A percentile compares a stretch with the other conserved stretches of the same genome.
Conservation (phyloP, 495 filamentous ascomycete genomes). For the Penicillium psychrofluorescens region DNA sequence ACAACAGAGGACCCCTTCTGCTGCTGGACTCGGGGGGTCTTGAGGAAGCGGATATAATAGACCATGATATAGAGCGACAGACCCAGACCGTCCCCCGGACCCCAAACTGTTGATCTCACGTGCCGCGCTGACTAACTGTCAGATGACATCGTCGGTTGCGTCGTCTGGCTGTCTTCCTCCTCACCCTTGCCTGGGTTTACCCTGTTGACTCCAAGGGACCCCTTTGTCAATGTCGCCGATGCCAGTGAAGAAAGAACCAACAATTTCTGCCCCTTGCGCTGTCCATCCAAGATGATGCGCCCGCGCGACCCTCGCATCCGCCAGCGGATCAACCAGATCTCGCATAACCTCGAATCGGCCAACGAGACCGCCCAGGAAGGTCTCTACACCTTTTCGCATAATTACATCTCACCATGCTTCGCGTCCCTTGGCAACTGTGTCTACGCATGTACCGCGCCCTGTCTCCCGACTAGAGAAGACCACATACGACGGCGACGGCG, state of each 20-base stretch:
- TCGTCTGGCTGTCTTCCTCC: constrained; percentile 1
- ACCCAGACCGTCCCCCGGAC: neutral
- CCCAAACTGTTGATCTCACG: constrained; percentile 12
- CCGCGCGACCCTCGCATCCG: constrained; percentile 88
- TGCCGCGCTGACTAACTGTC: constrained; percentile 17
- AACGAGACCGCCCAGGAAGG: constrained; percentile 84
- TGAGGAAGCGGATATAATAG: constrained; percentile 72
- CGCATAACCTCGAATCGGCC: constrained; percentile 83
- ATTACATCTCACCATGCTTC: constrained; percentile 79
- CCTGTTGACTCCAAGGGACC: no score
- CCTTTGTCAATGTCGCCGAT: constrained; percentile 2
- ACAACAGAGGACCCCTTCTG: constrained; percentile 30
- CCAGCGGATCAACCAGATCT: constrained; percentile 87
- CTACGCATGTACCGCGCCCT: constrained; percentile 61
- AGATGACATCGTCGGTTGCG: constrained; percentile 13
- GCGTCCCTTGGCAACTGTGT: constrained; percentile 56
- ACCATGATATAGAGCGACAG: constrained; percentile 27
- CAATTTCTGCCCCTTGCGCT: neutral
- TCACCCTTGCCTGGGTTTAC: no score
- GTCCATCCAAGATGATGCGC: constrained; percentile 41
- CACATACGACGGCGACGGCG: constrained; percentile 60
- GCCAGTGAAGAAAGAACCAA: no score
- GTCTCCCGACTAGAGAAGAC: constrained; percentile 67
- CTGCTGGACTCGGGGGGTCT: constrained; percentile 48
- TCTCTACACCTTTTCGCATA: constrained; percentile 80